Conservation (phyloP, 2,329 filamentous ascomycete genomes). For the Apiospora malaysiana region DNA sequence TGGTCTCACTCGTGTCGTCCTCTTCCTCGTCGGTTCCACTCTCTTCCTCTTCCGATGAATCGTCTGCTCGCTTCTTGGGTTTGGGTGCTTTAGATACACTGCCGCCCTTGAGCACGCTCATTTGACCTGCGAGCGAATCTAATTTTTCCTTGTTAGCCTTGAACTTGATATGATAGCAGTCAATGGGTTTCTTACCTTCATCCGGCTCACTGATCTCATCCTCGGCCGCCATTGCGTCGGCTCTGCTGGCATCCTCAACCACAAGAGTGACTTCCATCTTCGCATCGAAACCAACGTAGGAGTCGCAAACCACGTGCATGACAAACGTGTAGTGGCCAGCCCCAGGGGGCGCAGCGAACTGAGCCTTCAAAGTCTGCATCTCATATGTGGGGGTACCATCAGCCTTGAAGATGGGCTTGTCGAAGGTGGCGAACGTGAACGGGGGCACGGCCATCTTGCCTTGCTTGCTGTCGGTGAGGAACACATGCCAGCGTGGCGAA, state of each 20-base stretch:
- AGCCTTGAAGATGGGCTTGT: conserved; percentile 83
- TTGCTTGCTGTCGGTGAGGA: conserved; percentile 91
- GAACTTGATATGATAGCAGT: conserved; percentile 22
- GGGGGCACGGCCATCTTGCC: conserved; percentile 96
- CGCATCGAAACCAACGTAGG: conserved; percentile 92
- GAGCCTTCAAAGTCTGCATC: conserved; percentile 95
- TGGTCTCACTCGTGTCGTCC: conserved; percentile 70
- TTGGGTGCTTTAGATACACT: conserved; percentile 58
- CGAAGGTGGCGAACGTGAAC: conserved; percentile 92
- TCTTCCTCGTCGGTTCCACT: conserved; percentile 80
- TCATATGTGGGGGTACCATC: conserved; percentile 88
- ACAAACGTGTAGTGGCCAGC: conserved; percentile 93
- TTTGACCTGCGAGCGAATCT: conserved; percentile 92
- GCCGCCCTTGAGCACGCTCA: conserved; percentile 83
- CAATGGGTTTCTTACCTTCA: conserved; percentile 72
- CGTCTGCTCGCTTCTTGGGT: conserved; percentile 62
- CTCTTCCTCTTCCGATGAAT: conserved; percentile 75
- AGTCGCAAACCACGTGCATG: conserved; percentile 92
- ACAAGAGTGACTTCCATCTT: conserved; percentile 89
- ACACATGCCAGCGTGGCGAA: conserved; percentile 90
- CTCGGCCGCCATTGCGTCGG: conserved; percentile 78
- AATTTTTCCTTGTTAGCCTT: conserved; percentile 36
- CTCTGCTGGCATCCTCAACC: conserved; percentile 89
- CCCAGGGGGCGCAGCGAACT: conserved; percentile 93
- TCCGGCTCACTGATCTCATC: conserved; percentile 98